phyloP scores from a whole-genome alignment of 129 eudicot species.

The Saussurea involucrata region DNA sequence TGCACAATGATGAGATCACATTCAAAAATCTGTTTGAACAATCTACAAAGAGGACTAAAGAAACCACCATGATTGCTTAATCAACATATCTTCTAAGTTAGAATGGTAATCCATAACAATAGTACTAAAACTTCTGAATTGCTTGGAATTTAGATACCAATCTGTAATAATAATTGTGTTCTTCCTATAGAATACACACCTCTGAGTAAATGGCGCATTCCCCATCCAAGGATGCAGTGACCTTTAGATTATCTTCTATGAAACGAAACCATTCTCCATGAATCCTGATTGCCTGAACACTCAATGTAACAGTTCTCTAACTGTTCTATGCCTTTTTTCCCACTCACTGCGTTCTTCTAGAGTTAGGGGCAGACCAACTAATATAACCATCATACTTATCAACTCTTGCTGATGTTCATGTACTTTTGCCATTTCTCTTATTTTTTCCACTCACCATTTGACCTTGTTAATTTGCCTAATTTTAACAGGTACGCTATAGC shows the following conservation, averaged over 20 bases:
- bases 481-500: constrained; percentile 85
- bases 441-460: not conserved
- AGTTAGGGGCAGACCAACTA: not conserved
- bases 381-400: too few relatives aligned
- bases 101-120: not conserved
- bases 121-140: not conserved
- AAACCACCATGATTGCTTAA: not conserved
- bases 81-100: not conserved
- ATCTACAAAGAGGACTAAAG: not conserved
- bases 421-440: not conserved
- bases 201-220: not conserved
- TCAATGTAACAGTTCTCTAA: not conserved
- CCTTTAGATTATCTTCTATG: not conserved
- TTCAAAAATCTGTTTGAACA: not conserved
- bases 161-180: not conserved
- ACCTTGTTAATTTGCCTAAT: not conserved
- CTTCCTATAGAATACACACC: not conserved
- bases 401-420: not conserved
- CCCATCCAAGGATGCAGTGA: not conserved
- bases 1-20: not conserved
- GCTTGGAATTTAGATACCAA: not conserved
- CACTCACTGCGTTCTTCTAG: not conserved
- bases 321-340: not conserved
- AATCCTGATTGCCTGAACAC: not conserved
- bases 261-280: not conserved